Conservation (phyloP, 2,329 filamentous ascomycete species). For the Didymella keratinophila region DNA sequence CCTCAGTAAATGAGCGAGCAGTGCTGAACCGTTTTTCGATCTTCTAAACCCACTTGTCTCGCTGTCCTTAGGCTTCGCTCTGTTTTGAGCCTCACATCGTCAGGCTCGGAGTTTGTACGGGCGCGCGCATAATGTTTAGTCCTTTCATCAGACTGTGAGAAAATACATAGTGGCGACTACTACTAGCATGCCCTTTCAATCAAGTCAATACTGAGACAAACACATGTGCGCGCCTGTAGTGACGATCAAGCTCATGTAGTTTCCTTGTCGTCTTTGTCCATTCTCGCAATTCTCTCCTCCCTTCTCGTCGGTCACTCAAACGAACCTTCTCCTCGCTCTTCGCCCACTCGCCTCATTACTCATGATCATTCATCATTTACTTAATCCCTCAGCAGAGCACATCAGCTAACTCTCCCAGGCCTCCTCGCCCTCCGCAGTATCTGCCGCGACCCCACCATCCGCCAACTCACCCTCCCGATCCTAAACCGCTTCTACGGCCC, state of each 20-base stretch:
- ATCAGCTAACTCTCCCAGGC: slow-evolving; percentile 16
- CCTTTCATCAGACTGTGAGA: slow-evolving; percentile 11
- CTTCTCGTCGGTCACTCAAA: too few species aligned
- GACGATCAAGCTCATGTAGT: slow-evolving; percentile 5
- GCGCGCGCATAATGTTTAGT: slow-evolving; percentile 21
- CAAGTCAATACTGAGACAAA: slow-evolving; percentile 18
- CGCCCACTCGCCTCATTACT: too few species aligned
- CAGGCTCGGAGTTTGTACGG: slow-evolving; percentile 7
- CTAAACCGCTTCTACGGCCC: slow-evolving; percentile 45
- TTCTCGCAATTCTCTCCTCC: too few species aligned
- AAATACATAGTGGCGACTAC: slow-evolving; percentile 15
- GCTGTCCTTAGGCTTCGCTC: too few species aligned
- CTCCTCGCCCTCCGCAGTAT: slow-evolving; percentile 40
- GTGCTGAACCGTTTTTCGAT: too few species aligned
- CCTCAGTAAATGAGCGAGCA: neutral
- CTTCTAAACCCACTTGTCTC: too few species aligned
- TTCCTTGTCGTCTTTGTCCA: too few species aligned
- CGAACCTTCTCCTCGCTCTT: too few species aligned
- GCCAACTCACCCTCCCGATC: slow-evolving; percentile 51
- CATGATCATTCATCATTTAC: too few species aligned
- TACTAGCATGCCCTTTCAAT: slow-evolving; percentile 7
- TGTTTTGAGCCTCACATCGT: too few species aligned
- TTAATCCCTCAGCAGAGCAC: too few species aligned
- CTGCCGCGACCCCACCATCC: slow-evolving; percentile 46
- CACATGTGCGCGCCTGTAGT: slow-evolving; percentile 8